Evolutionary conservation across 805 yeast genomes (phyloP).

Genomic region (Diddensiella transvaalensis): DNA sequence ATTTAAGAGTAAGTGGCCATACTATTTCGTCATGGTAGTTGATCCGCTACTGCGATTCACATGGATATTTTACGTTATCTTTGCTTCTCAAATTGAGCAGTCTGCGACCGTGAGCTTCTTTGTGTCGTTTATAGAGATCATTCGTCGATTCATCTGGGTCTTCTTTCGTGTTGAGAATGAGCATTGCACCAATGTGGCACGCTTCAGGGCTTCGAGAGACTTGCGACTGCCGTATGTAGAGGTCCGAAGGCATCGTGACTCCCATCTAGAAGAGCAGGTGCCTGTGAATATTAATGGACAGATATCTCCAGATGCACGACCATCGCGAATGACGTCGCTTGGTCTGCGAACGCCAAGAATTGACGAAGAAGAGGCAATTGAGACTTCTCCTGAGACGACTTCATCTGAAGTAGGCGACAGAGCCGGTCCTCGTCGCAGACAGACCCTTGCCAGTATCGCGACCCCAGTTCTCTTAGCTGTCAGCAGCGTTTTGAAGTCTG

Average conservation of each 20-base stretch:
- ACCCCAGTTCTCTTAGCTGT: conserved; percentile 28
- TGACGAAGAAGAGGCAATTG: conserved; percentile 4
- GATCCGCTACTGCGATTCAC: conserved; percentile 79
- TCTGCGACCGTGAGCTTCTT: conserved; percentile 82
- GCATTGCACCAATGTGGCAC: conserved; percentile 83
- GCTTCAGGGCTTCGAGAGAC: conserved; percentile 85
- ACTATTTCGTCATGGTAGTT: conserved; percentile 68
- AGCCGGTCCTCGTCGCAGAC: neutral
- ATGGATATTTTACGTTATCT: conserved; percentile 87
- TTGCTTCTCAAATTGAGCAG: conserved; percentile 73
- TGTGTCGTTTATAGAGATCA: conserved; percentile 75
- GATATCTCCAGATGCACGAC: conserved; percentile 1
- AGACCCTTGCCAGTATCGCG: conserved; percentile 21
- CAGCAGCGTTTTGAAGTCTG: conserved; percentile 21
- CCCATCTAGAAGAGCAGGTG: neutral
- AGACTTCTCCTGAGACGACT: neutral
- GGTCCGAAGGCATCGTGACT: neutral
- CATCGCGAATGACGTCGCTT: neutral
- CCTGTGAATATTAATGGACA: neutral
- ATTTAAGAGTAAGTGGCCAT: conserved; percentile 53
- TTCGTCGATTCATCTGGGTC: conserved; percentile 86
- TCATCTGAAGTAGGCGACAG: neutral
- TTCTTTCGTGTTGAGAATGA: conserved; percentile 94
- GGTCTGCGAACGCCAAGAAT: neutral
- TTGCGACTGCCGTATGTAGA: conserved; percentile 71